Evolutionary conservation across 345 rosid species (phyloP), one percentile per base, ranked within the genome.

Genomic region (Salix caprea): DNA sequence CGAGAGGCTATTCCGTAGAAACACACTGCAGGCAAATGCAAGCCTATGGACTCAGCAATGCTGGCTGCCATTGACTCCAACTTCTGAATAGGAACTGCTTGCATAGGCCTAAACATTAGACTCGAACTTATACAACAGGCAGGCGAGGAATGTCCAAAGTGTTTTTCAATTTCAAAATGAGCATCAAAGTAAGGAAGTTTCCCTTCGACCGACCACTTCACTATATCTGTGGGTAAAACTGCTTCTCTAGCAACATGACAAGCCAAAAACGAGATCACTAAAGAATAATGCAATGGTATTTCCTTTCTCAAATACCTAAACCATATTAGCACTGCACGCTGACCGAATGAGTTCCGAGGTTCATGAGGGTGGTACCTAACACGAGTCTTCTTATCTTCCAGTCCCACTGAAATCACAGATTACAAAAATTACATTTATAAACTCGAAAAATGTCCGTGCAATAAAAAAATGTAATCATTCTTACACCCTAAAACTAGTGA

Each of bases 131-230:
- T 80, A 14, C 92, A 87, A 82, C 90, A 90, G 56, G 92, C 91
- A 77, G 82, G 83, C 40, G 89, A 86, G 16, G 88, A 60, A 74
- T 62, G 78, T 58, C 85, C 91, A 69, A 90, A 82, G 46, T 81
- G 74, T 69, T 87, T 89, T 75, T 83, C 89, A 70, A 94, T 89
- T 73, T 90, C 90, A 65, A 82, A 76, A 76, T 89, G 87, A 73
- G 91, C 88, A 74, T 90, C 81, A 70, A 84, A 81, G 81, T 88
- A 94, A 4, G 95, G 97, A 81, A 92, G 80, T 79, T 84, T 84
- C 76, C 97, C 98, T 86, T 87, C 91, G 36, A 83, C 32, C 4
- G 96, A 85, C 96, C 94, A 91, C 80, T 88, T 87, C 61, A 89
- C 78, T 21, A 92, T 75, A 36, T 92, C 97, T 0, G 95, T 86